Base-by-base conservation (phyloP, 306 rosid genomes). In the Prunus mongolica region DNA sequence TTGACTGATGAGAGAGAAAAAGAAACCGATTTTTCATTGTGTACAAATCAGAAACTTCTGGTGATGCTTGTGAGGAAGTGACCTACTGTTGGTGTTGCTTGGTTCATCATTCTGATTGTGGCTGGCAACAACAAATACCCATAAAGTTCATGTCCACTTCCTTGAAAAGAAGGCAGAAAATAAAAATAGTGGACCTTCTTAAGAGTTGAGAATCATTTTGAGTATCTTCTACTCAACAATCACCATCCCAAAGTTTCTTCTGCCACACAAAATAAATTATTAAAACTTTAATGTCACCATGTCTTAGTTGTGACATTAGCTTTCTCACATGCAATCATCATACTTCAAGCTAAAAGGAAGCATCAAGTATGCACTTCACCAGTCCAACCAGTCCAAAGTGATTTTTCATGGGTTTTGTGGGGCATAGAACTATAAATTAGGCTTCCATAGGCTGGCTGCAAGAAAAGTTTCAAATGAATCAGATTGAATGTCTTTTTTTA, bases 251-350 rank as follows among this genome's bases (percentile, higher is more conserved):
- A 72, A 30, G 54, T 55, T 76, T 32, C 13, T 30, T 32, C 7
- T 71, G 50, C 74, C 74, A 2, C 74, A 71, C 47, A 18, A 70
- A 28, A 19, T 22, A 45, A 72, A 57, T 38, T 57, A 55, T 57
- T 72, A 30, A 41, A 41, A 57, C 71, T 57, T 25, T 25, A 25
- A 47, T 47, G 52, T 38, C 44, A 34, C 41, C 6, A 34, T 34
- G 13, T 46, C 61, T 38, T 54, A 54, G 11, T 38, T 38, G 44
- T 38, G 67, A 56, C 75, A 24, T 5, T 25, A 38, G 28, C 68
- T 52, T 79, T 79, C 83, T 51, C 64, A 44, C 51, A 49, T 49
- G 81, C 81, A 65, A 79, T 83, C 78, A 83, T 75, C 57, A 49
- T 34, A 51, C 20, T 12, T 52, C 56, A 74, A 41, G n/a, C 54